Conservation (phyloP, 192 early-diverging fungal genomes). For the Coemansia sp. region DNA sequence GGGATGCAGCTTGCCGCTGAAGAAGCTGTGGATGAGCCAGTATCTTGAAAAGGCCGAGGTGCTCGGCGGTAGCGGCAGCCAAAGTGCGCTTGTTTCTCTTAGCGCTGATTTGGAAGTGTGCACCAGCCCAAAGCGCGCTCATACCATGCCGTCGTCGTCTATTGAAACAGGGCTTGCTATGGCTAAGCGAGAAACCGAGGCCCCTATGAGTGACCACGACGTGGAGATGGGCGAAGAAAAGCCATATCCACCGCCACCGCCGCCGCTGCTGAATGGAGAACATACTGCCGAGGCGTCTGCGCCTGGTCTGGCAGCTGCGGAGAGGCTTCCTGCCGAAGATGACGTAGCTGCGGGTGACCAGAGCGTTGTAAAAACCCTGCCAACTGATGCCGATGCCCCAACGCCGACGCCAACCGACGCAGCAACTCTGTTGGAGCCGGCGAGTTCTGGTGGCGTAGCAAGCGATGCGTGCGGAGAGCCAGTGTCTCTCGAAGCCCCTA, state of each 20-base stretch:
- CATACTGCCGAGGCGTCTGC: neutral
- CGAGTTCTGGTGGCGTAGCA: neutral
- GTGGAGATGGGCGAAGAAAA: neutral
- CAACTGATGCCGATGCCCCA: constrained; percentile 41
- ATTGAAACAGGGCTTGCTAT: neutral
- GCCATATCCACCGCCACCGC: neutral
- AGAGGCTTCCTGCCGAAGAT: neutral
- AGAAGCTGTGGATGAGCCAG: constrained; percentile 52
- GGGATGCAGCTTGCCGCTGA: constrained; percentile 26
- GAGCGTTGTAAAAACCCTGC: constrained; percentile 24
- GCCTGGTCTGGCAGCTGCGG: neutral
- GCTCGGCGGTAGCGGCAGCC: neutral
- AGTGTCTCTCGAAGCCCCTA: neutral
- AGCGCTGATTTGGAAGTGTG: neutral
- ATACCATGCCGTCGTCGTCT: neutral
- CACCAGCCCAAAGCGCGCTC: neutral
- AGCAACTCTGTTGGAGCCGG: neutral
- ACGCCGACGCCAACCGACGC: constrained; percentile 33
- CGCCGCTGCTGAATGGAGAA: neutral
- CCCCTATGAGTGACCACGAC: neutral
- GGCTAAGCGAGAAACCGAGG: neutral
- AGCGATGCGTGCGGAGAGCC: neutral
- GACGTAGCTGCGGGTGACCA: neutral
- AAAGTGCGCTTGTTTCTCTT: neutral
- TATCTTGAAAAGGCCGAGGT: constrained; percentile 31